Conservation (phyloP, 2,329 filamentous ascomycete genomes). For the Ophiostoma ulmi region DNA sequence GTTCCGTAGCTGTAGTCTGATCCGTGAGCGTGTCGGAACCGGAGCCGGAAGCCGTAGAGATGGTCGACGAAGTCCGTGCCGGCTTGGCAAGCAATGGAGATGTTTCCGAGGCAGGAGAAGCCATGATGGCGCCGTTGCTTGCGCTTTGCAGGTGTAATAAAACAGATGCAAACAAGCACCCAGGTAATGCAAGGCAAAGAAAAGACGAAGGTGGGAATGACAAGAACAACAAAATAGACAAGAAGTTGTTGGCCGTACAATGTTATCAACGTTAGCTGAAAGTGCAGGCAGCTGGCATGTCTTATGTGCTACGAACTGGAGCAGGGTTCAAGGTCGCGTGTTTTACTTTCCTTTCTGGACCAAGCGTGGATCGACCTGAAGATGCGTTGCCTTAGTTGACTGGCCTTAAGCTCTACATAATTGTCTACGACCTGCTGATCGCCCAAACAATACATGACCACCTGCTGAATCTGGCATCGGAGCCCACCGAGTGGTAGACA, state of each 20-base stretch:
- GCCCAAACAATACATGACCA: background rate
- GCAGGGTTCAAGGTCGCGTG: background rate
- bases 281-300: background rate
- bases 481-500: background rate
- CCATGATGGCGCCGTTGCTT: background rate
- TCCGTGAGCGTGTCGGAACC: background rate
- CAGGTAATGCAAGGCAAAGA: background rate
- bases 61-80: background rate
- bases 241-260: background rate
- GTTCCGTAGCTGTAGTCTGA: background rate
- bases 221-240: background rate
- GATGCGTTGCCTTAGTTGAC: background rate
- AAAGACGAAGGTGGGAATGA: background rate
- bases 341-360: constrained; percentile 9
- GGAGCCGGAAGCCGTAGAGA: constrained; percentile 14
- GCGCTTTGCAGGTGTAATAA: background rate
- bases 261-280: background rate
- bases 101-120: background rate
- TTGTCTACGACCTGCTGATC: constrained; percentile 6
- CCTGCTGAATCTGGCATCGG: constrained; percentile 1
- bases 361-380: background rate
- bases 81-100: background rate
- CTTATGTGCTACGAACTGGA: background rate
- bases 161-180: background rate
- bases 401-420: background rate